Base-by-base conservation (phyloP, 2,329 filamentous ascomycete genomes). In the Moelleriella libera region DNA sequence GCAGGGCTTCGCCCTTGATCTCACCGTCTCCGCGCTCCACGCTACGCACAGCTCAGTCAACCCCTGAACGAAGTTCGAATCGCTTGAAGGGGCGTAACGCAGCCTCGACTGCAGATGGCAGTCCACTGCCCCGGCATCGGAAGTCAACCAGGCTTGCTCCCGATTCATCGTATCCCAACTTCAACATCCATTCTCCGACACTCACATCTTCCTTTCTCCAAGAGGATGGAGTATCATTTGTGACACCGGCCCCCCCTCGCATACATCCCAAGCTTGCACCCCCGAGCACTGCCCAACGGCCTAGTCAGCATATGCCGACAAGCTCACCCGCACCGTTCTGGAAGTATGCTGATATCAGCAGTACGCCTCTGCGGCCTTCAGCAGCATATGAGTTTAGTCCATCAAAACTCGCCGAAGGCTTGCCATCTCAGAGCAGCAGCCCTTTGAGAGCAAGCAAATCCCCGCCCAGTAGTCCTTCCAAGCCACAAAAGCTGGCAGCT, bases 311-410 rank as follows among this genome's bases (percentile, higher is more conserved):
- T 61, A 88, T 90, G 76, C 85, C 86, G 34, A 88, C 87, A 43
- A 88, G 83, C 55, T 88, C 84, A 32, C 87, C 87, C 0, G 87
- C 87, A 1, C 85, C 86, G 0, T 92, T 94, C 63, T 94, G 87
- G 87, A 88, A 86, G 62, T 92, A 85, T 63, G 81, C 84, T 41
- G 84, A 88, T 53, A 76, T 87, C 50, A 76, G 78, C 30, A 86
- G 80, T 62, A 89, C 85, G 2, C 85, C 85, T 2, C 68, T 85
- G 47, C 70, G 70, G 54, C 65, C 69, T 11, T 55, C 64, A 4
- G 57, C 62, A 0, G 62, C 67, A 4, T 78, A 76, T 48, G 78
- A 83, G 50, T 60, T 74, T 41, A 82, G 78, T 55, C 80, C 80
- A 2, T 72, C 71, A 6, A 81, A 80, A 58, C 57, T 61, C 12